Evolutionary conservation across 2,329 filamentous ascomycete genomes (phyloP).

Genomic region (Fonsecaea pugnacius): DNA sequence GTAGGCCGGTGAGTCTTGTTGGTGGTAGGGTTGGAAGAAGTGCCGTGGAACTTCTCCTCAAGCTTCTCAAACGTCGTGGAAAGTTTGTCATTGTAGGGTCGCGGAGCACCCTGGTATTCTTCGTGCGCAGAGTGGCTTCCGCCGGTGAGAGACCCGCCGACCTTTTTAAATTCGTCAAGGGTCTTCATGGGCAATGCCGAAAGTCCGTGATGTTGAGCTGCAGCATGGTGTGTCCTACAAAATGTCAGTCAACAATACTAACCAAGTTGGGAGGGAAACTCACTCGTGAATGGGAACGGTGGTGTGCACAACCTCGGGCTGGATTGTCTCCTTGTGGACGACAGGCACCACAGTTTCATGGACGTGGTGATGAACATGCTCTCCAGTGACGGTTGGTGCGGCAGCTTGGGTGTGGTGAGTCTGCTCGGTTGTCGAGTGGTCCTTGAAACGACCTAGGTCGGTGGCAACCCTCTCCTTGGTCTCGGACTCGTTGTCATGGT

Average conservation of each 20-base stretch:
- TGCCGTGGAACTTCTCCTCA: slow-evolving; percentile 18
- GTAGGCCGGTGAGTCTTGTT: slow-evolving; percentile 16
- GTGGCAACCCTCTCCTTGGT: slow-evolving; percentile 54
- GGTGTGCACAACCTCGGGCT: slow-evolving; percentile 66
- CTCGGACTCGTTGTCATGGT: slow-evolving; percentile 62
- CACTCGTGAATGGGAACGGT: slow-evolving; percentile 72
- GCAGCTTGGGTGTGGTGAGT: slow-evolving; percentile 56
- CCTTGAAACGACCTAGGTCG: slow-evolving; percentile 61
- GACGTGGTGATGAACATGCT: slow-evolving; percentile 65
- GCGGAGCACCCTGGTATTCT: slow-evolving; percentile 58
- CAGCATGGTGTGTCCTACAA: slow-evolving; percentile 62
- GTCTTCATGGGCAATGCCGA: slow-evolving; percentile 67
- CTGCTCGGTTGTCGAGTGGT: slow-evolving; percentile 53
- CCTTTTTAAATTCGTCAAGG: slow-evolving; percentile 65
- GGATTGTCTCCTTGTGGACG: slow-evolving; percentile 70
- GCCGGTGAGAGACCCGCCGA: slow-evolving; percentile 60
- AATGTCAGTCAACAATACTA: not conserved
- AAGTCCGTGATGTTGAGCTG: slow-evolving; percentile 67
- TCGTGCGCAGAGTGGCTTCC: slow-evolving; percentile 44
- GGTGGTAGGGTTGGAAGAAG: slow-evolving; percentile 23
- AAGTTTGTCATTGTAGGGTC: slow-evolving; percentile 36
- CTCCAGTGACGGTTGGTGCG: slow-evolving; percentile 59
- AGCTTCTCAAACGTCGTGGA: slow-evolving; percentile 28
- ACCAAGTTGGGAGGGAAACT: not conserved
- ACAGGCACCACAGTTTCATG: slow-evolving; percentile 73